Base-by-base conservation (phyloP, 306 rosid genomes). In the Lithocarpus polystachyus region DNA sequence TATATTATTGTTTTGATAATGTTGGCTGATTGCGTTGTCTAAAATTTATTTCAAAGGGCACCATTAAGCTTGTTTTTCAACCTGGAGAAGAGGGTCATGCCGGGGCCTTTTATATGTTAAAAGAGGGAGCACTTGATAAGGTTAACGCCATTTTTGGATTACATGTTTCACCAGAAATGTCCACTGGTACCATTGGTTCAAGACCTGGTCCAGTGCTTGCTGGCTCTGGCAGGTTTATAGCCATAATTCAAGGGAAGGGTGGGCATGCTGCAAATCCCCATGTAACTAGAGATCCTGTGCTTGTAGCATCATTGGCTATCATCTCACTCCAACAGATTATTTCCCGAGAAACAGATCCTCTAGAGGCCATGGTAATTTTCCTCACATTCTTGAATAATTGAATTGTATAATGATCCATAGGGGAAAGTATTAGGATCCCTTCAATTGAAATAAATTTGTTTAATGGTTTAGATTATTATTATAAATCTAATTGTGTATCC, bases 31-130 rank as follows among this genome's bases (percentile, higher is more conserved):
- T 65, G 45, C 48, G 22, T 77, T 7, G 9, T 31, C 5, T 8
- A 4, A 22, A 40, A 73, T 15, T 3, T 2, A 22, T 57, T 79
- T 64, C 35, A 11, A 60, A 87, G 94, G 89, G 94, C 52, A 90
- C 94, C n/a, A 83, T 88, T 40, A 90, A 90, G 88, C 84, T 90
- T 69, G 90, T 88, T 55, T 90, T 86, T 60, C 92, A 88, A 81
- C 92, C 89, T 31, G 94, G 80, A 3, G 92, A 90, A 78, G 89
- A 88, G 84, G 90, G 89, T 55, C 68, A 23, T 53, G 89, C 77
- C 2, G 90, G 94, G 76, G 92, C 94, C 54, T 81, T 79, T 68
- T 85, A 90, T 70, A 72, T 88, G 71, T 37, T 90, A 31, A 51
- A 88, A 77, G 92, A 86, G 82, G 89, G 89, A 57, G 86, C 75